Evolutionary conservation across 2,329 filamentous ascomycete genomes (phyloP).

Genomic region (Paecilomyces formosus): DNA sequence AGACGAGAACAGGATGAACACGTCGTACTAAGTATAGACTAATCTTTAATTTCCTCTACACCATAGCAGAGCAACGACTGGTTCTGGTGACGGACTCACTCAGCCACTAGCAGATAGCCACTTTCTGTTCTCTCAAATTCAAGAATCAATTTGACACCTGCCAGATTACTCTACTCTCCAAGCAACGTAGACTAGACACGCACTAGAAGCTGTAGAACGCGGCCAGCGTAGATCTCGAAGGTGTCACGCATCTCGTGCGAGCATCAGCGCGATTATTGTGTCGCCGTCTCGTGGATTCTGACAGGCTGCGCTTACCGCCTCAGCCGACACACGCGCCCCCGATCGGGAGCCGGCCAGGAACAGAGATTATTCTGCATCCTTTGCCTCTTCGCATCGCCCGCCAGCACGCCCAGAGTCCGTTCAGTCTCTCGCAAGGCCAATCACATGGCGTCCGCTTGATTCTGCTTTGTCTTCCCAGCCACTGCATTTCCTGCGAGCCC

Average conservation of each 20-base stretch:
- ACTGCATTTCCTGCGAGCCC: neutral
- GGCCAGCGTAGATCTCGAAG: no score
- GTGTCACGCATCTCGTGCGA: no score
- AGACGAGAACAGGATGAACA: no score
- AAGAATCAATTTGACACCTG: neutral
- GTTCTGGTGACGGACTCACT: no score
- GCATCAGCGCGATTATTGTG: neutral
- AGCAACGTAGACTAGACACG: neutral
- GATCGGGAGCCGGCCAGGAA: neutral
- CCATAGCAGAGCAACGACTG: no score
- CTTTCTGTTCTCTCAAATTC: no score
- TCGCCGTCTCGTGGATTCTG: no score
- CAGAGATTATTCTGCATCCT: neutral
- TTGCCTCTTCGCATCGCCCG: neutral
- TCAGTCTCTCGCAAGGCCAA: neutral
- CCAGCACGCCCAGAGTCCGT: neutral
- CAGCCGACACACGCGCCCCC: neutral
- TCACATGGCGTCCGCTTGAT: neutral
- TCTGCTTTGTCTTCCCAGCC: neutral
- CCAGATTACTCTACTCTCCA: neutral
- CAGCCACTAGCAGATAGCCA: no score
- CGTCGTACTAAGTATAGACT: no score
- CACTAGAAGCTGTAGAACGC: no score
- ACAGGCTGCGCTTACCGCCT: neutral
- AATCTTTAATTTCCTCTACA: no score